A percentile compares a stretch with the other conserved stretches of the same genome.
Conservation (phyloP, 225 moss, liverwort and hornwort species). For the Sphagnum tenellum region DNA sequence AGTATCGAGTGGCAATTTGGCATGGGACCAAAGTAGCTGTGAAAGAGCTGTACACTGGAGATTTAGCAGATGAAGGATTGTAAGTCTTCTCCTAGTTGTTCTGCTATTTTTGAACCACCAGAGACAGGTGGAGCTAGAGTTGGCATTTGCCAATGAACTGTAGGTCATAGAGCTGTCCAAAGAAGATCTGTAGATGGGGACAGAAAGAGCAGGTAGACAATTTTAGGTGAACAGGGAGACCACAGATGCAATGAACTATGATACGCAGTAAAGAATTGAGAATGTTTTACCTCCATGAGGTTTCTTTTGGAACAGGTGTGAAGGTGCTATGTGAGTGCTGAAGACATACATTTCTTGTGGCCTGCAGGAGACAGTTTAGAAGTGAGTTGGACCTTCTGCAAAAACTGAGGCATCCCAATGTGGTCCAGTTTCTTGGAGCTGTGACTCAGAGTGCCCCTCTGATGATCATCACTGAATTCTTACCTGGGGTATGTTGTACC, state of each 20-base stretch:
- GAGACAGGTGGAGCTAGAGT: no score
- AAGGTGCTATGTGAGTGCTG: no score
- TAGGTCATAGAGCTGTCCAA: no score
- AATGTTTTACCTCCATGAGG: no score
- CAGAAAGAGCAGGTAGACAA: no score
- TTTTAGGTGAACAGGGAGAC: no score
- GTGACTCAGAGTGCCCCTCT: slow-evolving; percentile 82
- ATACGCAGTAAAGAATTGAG: no score
- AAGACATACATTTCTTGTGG: neutral
- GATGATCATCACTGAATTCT: slow-evolving; percentile 92
- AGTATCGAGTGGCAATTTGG: slow-evolving; percentile 68
- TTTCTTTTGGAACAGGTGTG: no score
- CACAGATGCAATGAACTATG: no score
- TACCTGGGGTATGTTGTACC: slow-evolving; percentile 30
- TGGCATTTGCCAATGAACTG: no score
- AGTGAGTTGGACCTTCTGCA: slow-evolving; percentile 71
- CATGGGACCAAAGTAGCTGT: slow-evolving; percentile 88
- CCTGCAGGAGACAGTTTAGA: slow-evolving; percentile 55
- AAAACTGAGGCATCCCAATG: slow-evolving; percentile 84
- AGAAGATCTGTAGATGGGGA: no score
- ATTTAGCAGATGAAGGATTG: slow-evolving; percentile 34
- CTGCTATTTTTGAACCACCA: no score
- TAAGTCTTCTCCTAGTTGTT: slow-evolving; percentile 8
- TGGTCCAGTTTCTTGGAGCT: slow-evolving; percentile 92
- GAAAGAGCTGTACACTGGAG: slow-evolving; percentile 61